Conservation (phyloP, 2,329 filamentous ascomycete genomes). For the Curvularia sp. region DNA sequence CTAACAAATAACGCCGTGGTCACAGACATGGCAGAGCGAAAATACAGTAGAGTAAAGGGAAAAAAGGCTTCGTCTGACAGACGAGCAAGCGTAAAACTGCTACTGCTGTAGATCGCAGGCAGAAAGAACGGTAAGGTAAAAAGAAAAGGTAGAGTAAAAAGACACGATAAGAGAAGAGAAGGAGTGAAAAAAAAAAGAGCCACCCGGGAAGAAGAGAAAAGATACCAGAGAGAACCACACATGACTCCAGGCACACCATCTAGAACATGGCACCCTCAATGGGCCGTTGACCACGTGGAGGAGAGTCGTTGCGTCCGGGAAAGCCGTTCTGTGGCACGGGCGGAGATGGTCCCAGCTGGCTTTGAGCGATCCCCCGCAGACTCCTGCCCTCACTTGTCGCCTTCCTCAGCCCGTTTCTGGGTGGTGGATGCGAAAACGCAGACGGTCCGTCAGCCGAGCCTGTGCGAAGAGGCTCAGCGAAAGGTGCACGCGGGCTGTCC, state of each 20-base stretch:
- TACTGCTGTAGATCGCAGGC: conserved; percentile 17
- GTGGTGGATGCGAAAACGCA: conserved; percentile 39
- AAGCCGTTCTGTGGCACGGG: conserved; percentile 39
- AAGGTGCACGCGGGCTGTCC: conserved; percentile 43
- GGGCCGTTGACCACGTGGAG: conserved; percentile 37
- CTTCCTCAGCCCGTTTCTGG: conserved; percentile 55
- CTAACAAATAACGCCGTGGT: conserved; percentile 30
- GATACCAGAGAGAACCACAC: not conserved
- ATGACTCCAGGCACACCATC: not conserved
- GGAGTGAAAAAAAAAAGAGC: not conserved
- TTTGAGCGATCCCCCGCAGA: conserved; percentile 53
- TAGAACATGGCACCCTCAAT: conserved; percentile 50
- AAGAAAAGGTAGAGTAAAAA: not conserved
- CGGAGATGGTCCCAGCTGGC: conserved; percentile 33
- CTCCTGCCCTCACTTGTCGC: conserved; percentile 59
- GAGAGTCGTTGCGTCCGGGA: conserved; percentile 38
- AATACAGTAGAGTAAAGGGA: conserved; percentile 16
- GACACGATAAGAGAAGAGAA: not conserved
- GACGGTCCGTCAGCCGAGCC: conserved; percentile 55
- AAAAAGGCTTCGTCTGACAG: conserved; percentile 8
- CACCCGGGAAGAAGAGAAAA: not conserved
- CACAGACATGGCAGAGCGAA: conserved; percentile 19
- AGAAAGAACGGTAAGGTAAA: not conserved
- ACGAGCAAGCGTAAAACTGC: conserved; percentile 2
- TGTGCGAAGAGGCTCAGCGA: conserved; percentile 48